A percentile compares a stretch with the other conserved stretches of the same genome.
phyloP scores from a whole-genome alignment of 495 filamentous ascomycete genomes.

The Neurospora africana region DNA sequence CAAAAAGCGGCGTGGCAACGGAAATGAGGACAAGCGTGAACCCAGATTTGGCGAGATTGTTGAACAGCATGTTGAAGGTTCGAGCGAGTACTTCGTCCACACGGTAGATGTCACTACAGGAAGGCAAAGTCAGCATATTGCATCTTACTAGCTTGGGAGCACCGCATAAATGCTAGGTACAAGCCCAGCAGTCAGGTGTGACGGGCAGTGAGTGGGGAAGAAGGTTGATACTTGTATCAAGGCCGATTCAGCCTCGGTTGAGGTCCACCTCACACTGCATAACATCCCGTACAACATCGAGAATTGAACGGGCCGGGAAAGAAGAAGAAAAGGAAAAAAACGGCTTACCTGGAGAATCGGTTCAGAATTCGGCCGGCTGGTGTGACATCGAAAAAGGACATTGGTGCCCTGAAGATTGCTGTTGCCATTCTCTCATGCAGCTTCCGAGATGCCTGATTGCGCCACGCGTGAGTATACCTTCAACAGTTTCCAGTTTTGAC shows the following conservation, averaged over 20 bases:
- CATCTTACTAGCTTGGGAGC: neutral
- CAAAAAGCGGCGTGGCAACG: conserved; percentile 67
- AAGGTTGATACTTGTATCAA: neutral
- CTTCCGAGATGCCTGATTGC: conserved; percentile 70
- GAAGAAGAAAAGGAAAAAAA: neutral
- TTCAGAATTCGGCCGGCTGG: conserved; percentile 96
- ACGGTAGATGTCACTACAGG: conserved; percentile 74
- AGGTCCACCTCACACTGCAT: conserved; percentile 8
- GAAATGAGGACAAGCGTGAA: conserved; percentile 87
- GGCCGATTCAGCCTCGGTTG: conserved; percentile 4
- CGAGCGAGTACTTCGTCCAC: conserved; percentile 92
- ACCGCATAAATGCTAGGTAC: conserved; percentile 6
- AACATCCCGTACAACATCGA: conserved; percentile 8
- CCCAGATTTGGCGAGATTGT: conserved; percentile 70
- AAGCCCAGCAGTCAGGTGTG: neutral
- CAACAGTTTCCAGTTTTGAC: neutral
- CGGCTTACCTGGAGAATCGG: conserved; percentile 74
- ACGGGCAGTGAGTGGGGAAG: neutral
- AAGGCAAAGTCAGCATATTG: conserved; percentile 19
- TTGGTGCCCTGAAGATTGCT: conserved; percentile 94
- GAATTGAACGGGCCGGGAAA: neutral
- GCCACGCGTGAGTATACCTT: conserved; percentile 7
- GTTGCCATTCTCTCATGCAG: conserved; percentile 97
- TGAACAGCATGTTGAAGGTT: conserved; percentile 89
- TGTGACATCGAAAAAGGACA: conserved; percentile 98